phyloP scores from a whole-genome alignment of 2,329 filamentous ascomycete species.

The Apiospora arundinis region DNA sequence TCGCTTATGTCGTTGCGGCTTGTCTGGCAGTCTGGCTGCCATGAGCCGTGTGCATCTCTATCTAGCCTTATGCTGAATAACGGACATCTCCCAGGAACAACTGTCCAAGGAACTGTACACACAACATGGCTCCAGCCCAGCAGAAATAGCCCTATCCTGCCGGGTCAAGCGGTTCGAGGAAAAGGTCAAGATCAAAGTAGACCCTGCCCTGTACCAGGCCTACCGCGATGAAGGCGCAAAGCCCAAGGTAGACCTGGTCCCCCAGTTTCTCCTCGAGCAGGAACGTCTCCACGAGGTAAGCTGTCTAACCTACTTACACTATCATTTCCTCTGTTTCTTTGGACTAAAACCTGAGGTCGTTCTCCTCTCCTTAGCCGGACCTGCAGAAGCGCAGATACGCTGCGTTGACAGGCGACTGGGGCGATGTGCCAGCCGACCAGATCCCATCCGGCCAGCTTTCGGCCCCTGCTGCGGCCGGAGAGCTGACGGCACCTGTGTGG shows the following conservation, averaged over 20 bases:
- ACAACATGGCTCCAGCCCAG: constrained; percentile 6
- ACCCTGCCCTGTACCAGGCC: constrained; percentile 17
- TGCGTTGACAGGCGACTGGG: background rate
- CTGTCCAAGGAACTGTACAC: constrained; percentile 23
- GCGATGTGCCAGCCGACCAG: constrained; percentile 8
- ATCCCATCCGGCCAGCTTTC: background rate
- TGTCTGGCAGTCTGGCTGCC: background rate
- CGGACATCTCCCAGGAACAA: constrained; percentile 16
- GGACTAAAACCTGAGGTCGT: background rate
- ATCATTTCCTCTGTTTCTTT: background rate
- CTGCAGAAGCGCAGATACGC: constrained; percentile 22
- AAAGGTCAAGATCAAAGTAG: constrained; percentile 24
- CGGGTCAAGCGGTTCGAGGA: constrained; percentile 25
- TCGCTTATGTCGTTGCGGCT: background rate
- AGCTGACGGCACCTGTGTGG: constrained; percentile 35
- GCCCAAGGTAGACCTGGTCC: constrained; percentile 22
- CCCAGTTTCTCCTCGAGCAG: constrained; percentile 24
- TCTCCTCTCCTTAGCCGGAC: constrained; percentile 15
- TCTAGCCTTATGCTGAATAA: background rate
- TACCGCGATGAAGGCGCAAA: constrained; percentile 20
- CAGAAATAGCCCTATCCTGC: constrained; percentile 21
- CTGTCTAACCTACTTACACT: background rate
- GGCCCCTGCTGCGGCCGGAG: background rate
- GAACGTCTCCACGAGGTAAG: constrained; percentile 26
- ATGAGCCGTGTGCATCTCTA: background rate